phyloP scores from a whole-genome alignment of 306 rosid genomes.

The Chamaecrista fasciculata region DNA sequence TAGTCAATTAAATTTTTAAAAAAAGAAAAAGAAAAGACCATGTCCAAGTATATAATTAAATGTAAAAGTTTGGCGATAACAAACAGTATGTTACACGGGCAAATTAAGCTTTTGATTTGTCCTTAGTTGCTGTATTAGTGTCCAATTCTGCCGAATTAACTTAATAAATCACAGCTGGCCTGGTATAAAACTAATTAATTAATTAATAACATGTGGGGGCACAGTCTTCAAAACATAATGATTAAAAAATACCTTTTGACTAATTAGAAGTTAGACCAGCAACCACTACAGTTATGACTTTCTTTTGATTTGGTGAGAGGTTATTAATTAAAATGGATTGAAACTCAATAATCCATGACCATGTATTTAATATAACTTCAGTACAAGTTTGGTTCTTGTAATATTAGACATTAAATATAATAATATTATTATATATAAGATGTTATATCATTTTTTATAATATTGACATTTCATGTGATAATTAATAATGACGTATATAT shows the following conservation, averaged over 20 bases:
- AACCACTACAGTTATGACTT: background rate
- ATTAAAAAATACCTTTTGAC: background rate
- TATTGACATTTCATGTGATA: too few species aligned
- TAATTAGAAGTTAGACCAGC: conserved; percentile 5
- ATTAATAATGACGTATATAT: too few species aligned
- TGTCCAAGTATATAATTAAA: background rate
- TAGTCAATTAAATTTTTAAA: background rate
- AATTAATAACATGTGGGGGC: background rate
- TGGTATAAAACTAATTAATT: background rate
- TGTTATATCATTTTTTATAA: too few species aligned
- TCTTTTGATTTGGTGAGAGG: background rate
- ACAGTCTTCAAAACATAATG: background rate
- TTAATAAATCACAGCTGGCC: background rate
- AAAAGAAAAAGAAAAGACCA: background rate
- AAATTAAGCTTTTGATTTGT: background rate
- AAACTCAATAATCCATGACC: background rate
- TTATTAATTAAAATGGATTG: background rate
- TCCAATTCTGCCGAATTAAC: background rate
- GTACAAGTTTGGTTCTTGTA: too few species aligned
- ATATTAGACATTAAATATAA: too few species aligned
- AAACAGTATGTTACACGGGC: background rate
- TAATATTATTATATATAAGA: too few species aligned
- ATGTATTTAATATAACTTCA: too few species aligned
- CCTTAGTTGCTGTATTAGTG: background rate
- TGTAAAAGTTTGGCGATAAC: background rate